Conservation (phyloP, 2,329 filamentous ascomycete genomes). For the Epichloe aotearoae region DNA sequence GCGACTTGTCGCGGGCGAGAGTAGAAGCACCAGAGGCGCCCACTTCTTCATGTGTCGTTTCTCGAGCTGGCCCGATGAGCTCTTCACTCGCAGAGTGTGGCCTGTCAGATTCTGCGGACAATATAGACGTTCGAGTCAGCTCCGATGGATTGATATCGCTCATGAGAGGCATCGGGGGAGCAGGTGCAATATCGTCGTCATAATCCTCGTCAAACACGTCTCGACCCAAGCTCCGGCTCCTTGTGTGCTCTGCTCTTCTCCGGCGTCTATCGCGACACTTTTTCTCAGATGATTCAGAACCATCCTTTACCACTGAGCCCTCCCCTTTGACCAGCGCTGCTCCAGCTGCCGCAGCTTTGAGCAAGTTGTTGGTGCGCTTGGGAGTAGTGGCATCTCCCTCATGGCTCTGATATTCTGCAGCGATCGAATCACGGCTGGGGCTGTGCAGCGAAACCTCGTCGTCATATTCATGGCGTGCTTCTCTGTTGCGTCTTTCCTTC, state of each 20-base stretch:
- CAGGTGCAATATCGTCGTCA: slow-evolving; percentile 36
- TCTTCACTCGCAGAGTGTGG: slow-evolving; percentile 55
- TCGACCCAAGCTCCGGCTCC: slow-evolving; percentile 29
- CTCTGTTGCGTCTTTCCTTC: slow-evolving; percentile 34
- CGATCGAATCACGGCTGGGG: slow-evolving; percentile 33
- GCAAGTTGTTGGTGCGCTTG: slow-evolving; percentile 28
- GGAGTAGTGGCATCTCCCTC: slow-evolving; percentile 32
- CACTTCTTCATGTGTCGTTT: slow-evolving; percentile 47
- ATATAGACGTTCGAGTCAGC: slow-evolving; percentile 72
- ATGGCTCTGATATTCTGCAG: slow-evolving; percentile 19
- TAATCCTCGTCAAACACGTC: slow-evolving; percentile 36
- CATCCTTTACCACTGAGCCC: slow-evolving; percentile 22
- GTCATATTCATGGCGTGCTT: slow-evolving; percentile 42
- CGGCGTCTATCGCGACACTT: slow-evolving; percentile 38
- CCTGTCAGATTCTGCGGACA: slow-evolving; percentile 66
- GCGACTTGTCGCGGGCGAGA: slow-evolving; percentile 46
- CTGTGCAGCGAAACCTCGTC: slow-evolving; percentile 36
- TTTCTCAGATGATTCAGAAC: slow-evolving; percentile 35
- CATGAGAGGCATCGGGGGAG: slow-evolving; percentile 73
- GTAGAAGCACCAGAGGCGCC: slow-evolving; percentile 47
- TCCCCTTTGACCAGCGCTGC: slow-evolving; percentile 22
- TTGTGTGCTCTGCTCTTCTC: slow-evolving; percentile 35
- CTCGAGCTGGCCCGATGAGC: slow-evolving; percentile 33
- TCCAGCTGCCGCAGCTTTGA: slow-evolving; percentile 32
- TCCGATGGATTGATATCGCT: slow-evolving; percentile 81